Evolutionary conservation across 1,284 basidiomycete species (phyloP).

Genomic region (Farysia itapuensis): DNA sequence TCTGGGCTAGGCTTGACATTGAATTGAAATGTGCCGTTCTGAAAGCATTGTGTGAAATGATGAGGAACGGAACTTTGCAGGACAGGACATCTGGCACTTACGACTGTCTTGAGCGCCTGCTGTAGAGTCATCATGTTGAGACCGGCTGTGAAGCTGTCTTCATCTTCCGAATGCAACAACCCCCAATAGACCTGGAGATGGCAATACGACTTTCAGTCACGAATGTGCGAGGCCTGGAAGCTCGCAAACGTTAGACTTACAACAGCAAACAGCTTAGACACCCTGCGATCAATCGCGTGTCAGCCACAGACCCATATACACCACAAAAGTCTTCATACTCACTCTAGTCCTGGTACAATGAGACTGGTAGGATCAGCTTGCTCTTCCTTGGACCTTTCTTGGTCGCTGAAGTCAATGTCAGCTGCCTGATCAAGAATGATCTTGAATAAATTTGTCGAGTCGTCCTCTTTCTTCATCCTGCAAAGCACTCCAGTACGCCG

Average conservation of each 20-base stretch:
- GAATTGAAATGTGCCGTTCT: constrained; percentile 45
- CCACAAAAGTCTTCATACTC: background rate
- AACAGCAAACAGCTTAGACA: constrained; percentile 23
- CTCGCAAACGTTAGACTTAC: constrained; percentile 2
- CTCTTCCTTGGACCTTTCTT: constrained; percentile 3
- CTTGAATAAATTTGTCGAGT: constrained; percentile 39
- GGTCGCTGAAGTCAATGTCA: constrained; percentile 41
- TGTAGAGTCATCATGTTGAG: constrained; percentile 45
- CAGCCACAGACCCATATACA: background rate
- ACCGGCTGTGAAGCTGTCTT: constrained; percentile 33
- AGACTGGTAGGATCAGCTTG: constrained; percentile 28
- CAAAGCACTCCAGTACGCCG: too few species aligned
- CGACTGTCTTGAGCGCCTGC: constrained; percentile 41
- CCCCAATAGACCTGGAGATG: constrained; percentile 41
- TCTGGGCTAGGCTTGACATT: constrained; percentile 28
- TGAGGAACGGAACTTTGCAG: background rate
- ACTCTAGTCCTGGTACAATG: constrained; percentile 33
- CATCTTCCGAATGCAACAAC: constrained; percentile 26
- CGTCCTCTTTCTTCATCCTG: background rate
- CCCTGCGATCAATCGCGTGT: constrained; percentile 1
- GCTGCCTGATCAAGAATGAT: constrained; percentile 44
- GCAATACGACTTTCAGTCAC: too few species aligned
- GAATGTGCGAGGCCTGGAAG: too few species aligned
- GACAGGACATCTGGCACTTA: background rate
- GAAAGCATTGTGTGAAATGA: background rate